Evolutionary conservation across 1,139 yeast genomes (phyloP).

Genomic region (Trichomonascaceae sp.): DNA sequence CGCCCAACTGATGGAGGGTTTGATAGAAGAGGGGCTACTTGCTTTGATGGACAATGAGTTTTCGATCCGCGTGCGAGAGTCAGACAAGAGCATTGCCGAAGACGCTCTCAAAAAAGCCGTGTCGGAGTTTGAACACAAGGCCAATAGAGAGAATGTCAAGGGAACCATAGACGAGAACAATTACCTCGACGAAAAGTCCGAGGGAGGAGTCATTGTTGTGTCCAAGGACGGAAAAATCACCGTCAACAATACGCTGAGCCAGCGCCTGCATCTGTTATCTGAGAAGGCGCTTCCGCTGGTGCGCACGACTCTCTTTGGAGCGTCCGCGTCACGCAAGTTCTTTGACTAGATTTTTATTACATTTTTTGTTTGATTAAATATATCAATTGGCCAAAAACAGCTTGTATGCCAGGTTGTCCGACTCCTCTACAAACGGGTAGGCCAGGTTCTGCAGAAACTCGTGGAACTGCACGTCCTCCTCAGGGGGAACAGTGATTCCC

Average conservation of each 20-base stretch:
- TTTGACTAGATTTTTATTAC: constrained; percentile 41
- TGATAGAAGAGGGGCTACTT: constrained; percentile 73
- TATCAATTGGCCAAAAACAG: constrained; percentile 38
- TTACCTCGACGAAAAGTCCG: constrained; percentile 31
- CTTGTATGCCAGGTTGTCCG: constrained; percentile 70
- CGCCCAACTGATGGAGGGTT: constrained; percentile 55
- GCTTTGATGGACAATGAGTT: constrained; percentile 63
- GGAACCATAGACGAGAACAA: constrained; percentile 34
- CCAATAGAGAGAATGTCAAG: constrained; percentile 9
- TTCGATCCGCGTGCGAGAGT: constrained; percentile 52
- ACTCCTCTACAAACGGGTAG: constrained; percentile 69
- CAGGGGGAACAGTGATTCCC: constrained; percentile 74
- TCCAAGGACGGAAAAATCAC: constrained; percentile 73
- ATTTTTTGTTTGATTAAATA: neutral
- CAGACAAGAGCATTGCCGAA: constrained; percentile 52
- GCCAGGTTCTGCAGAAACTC: constrained; percentile 58
- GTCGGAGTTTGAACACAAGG: constrained; percentile 44
- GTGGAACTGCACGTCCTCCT: constrained; percentile 51
- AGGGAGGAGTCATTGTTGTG: constrained; percentile 76
- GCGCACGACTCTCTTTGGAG: constrained; percentile 82
- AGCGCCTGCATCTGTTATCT: constrained; percentile 71
- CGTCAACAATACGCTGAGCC: constrained; percentile 85
- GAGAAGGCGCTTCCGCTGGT: constrained; percentile 87
- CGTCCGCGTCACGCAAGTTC: constrained; percentile 77
- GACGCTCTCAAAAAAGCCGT: constrained; percentile 52